Base-by-base conservation (phyloP, 2,329 filamentous ascomycete genomes). In the Coniochaeta ligniaria region DNA sequence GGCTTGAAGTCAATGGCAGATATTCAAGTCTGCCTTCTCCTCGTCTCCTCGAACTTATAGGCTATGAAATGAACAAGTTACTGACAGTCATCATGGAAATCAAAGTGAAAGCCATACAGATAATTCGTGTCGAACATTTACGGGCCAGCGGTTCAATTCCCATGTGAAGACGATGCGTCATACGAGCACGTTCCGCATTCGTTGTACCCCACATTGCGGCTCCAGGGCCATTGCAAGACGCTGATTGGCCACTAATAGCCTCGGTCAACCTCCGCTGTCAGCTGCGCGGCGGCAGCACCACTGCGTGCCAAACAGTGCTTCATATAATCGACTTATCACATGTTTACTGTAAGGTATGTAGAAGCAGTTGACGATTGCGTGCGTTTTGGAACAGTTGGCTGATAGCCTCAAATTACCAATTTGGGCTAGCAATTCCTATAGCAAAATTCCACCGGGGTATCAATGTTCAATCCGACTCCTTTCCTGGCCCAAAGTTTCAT, bases 101-200 rank as follows among this genome's bases (percentile, higher is more conserved):
- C 35, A 36, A 36, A 3, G 12, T 36, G 35, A 36, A 9, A 36
- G 7, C 35, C 35, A 36, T 3, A 36, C 5, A 9, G 28, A 31
- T 9, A 31, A 31, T 5, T 5, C 28, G 9, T 7, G 6, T 26
- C 12, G 20, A 47, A 6, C 43, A 47, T 14, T 47, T 47, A 47
- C 43, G 43, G 22, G 5, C 22, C 8, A 47, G 43, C n/a, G 20
- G 43, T 26, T 14, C 35, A 38, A 57, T 57, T 57, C 54, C 54
- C 54, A 57, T 57, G 54, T 57, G 54, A 57, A 57, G 35, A 17
- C n/a, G 31, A 14, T 57, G 54, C 54, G 54, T 57, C 54, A 57
- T 57, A 57, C 54, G 31, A 38, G 54, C 35, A 35, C 31, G 31
- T 36, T 57, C 54, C 54, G 54, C 54, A 35, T 57, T 57, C 54